A percentile compares a stretch with the other conserved stretches of the same genome.
These are phyloP conservation scores for Cytidiella melzeri DNA, from an alignment of 768 basidiomycete genomes.

Conservation along the genomic window DNA sequence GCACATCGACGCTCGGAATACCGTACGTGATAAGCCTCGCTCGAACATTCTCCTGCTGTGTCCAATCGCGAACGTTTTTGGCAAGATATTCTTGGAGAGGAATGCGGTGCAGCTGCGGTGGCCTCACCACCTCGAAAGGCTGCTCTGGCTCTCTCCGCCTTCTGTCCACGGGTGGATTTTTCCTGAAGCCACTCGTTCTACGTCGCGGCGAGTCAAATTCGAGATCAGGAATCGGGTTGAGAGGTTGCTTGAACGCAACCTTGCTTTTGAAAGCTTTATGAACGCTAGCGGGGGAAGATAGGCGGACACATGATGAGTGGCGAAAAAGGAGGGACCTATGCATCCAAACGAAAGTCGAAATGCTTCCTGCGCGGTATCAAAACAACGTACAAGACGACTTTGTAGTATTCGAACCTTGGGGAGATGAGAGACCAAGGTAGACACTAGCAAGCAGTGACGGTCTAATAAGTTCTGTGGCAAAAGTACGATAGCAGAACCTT, in stretches of 20 bases:
- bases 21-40: slow-evolving; percentile 45
- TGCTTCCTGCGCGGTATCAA: no score
- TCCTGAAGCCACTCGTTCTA: background rate
- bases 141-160: background rate
- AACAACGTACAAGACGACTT: no score
- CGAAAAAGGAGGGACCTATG: background rate
- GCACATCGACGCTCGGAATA: slow-evolving; percentile 34
- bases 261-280: background rate
- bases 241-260: background rate
- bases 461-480: no score
- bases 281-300: background rate
- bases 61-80: slow-evolving; percentile 35
- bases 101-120: background rate
- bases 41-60: slow-evolving; percentile 23
- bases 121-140: background rate
- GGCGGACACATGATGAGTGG: background rate
- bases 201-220: no score
- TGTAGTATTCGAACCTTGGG: no score
- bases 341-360: no score
- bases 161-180: background rate
- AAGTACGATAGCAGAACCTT: no score
- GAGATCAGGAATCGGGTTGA: background rate
- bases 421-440: no score
- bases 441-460: no score
- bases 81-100: slow-evolving; percentile 29